Evolutionary conservation across 1,139 yeast species (phyloP), one percentile per base, ranked within the genome.

Genomic region (Debaryomycetaceae sp.): DNA sequence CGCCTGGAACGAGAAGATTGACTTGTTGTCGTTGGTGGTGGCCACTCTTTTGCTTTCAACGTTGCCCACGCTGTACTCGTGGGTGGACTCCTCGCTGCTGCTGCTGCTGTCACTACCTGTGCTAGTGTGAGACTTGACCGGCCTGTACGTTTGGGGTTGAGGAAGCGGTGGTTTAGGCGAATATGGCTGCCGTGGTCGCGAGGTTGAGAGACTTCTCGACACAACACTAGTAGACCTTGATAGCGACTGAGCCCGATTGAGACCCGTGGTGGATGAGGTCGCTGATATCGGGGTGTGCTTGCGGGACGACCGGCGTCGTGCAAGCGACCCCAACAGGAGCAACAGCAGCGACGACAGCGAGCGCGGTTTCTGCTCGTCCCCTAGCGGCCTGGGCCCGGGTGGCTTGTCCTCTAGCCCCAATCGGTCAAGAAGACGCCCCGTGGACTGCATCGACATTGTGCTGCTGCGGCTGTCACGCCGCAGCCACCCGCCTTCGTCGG

Each of bases 401-500:
- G 28, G 21, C 12, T 31, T 35, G 18, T 47, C 55, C 19, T 55
- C 60, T 15, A 56, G 40, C 5, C 48, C 53, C 18, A 54, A 37
- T 15, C 57, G 45, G 34, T 58, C 63, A 23, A 56, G 40, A 13
- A 55, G 38, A n/a, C 60, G 38, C 5, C 60, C 61, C 2, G 58
- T 48, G 20, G 60, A 46, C 25, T 46, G 52, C 6, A 56, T 38
- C 30, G 60, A 56, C 6, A 43, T 36, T 11, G 46, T 41, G 26
- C 59, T 54, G 34, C 52, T 53, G 16, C 62, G 41, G 25, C 45
- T 45, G 28, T 45, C 36, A n/a, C n/a, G n/a, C n/a, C n/a, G n/a
- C 7, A 9, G 7, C 32, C 32, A 27, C 10, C 17, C 32, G 10
- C 43, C 48, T 5, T 31, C 38, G 31, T 48, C 49, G 34, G 38